phyloP scores from a whole-genome alignment of 2,329 filamentous ascomycete species.

The Fusarium sp. region DNA sequence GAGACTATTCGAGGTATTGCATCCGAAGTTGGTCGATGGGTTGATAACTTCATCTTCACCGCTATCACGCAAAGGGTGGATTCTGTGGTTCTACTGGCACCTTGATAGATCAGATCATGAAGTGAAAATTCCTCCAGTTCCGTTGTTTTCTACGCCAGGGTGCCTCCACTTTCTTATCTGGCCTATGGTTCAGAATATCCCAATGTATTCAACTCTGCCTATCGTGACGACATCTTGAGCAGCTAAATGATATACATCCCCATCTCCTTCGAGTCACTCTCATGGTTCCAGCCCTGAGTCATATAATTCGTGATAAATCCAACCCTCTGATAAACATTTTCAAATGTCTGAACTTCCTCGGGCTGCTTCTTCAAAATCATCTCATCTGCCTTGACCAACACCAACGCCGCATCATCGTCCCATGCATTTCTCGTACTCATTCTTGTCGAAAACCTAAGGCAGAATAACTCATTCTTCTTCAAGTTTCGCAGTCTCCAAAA shows the following conservation, averaged over 20 bases:
- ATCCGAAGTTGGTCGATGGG: background rate
- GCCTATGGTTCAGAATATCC: no score
- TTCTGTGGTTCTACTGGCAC: background rate
- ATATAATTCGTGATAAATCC: slow-evolving; percentile 29
- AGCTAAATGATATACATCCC: slow-evolving; percentile 28
- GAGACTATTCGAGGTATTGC: background rate
- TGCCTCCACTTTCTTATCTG: background rate
- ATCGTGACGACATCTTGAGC: fast-evolving
- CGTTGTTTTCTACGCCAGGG: fast-evolving
- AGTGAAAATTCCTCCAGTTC: background rate
- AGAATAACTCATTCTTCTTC: slow-evolving; percentile 3
- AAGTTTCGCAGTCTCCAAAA: slow-evolving; percentile 14
- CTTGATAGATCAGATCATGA: background rate
- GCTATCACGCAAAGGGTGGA: background rate
- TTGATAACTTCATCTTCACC: background rate
- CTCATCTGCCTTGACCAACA: slow-evolving; percentile 17
- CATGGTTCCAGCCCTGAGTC: slow-evolving; percentile 22
- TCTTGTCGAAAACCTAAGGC: slow-evolving; percentile 20
- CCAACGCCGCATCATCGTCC: slow-evolving; percentile 32
- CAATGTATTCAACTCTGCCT: no score
- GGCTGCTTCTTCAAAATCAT: slow-evolving; percentile 16
- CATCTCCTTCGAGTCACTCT: slow-evolving; percentile 14
- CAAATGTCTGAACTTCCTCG: slow-evolving; percentile 15
- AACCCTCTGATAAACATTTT: slow-evolving; percentile 28
- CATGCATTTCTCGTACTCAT: slow-evolving; percentile 6